These are phyloP conservation scores for Leccinum holopus DNA, from an alignment of 1,284 basidiomycete genomes.

Conservation along the genomic window DNA sequence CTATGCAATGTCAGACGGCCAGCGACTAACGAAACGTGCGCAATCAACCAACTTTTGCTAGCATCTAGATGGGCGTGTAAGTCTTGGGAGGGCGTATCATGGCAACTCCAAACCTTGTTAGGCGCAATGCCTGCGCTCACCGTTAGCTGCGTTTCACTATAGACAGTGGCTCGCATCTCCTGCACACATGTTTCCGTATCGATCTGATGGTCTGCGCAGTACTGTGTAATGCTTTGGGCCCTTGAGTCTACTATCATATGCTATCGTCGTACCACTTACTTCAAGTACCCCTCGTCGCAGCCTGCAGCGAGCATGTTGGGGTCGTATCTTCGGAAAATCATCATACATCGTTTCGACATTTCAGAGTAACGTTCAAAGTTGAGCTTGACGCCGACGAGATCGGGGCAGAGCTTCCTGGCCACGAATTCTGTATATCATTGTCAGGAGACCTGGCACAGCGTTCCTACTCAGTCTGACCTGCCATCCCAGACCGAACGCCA, in stretches of 20 bases:
- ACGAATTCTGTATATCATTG: constrained; percentile 62
- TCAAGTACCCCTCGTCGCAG: constrained; percentile 88
- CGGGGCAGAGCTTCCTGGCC: constrained; percentile 90
- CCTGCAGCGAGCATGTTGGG: constrained; percentile 77
- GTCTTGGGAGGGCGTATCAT: constrained; percentile 12
- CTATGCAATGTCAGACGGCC: constrained; percentile 40
- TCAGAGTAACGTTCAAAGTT: constrained; percentile 70
- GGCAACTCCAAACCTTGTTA: constrained; percentile 58
- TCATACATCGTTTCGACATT: constrained; percentile 69
- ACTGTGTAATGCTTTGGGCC: constrained; percentile 64
- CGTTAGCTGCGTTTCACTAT: constrained; percentile 79
- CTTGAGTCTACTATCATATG: constrained; percentile 4
- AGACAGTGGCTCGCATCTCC: constrained; percentile 71
- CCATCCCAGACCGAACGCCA: constrained; percentile 88
- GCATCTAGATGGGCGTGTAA: constrained; percentile 45
- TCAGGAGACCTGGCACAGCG: constrained; percentile 1
- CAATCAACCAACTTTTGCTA: constrained; percentile 66
- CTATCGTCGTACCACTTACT: constrained; percentile 49
- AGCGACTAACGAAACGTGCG: background rate
- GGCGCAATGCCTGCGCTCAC: constrained; percentile 94
- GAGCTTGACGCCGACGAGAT: constrained; percentile 74
- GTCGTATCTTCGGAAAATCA: constrained; percentile 75
- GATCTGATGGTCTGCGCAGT: constrained; percentile 67
- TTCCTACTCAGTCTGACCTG: constrained; percentile 47
- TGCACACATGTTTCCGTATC: constrained; percentile 74